phyloP scores from a whole-genome alignment of 176 grass and related monocot genomes.

The Triticum timopheevii region DNA sequence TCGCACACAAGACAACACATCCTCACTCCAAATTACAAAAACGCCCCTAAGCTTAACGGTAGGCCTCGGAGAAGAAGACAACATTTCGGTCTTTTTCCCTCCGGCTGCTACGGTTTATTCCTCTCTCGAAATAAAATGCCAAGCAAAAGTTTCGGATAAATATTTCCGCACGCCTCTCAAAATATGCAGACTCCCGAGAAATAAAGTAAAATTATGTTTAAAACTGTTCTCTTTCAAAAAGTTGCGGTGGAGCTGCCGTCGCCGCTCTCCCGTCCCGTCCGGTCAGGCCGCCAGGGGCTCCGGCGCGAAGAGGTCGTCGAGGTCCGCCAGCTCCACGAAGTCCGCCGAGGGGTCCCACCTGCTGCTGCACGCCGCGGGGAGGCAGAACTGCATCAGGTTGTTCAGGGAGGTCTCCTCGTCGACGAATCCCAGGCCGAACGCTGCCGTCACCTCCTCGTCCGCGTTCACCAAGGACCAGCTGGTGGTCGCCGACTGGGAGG shows the following conservation, averaged over 20 bases:
- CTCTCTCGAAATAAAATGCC: not conserved
- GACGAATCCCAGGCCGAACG: not conserved
- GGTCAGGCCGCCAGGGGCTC: not conserved
- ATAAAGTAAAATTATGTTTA: not conserved
- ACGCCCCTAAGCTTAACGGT: not conserved
- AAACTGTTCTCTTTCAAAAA: conserved; percentile 5
- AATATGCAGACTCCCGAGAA: not conserved
- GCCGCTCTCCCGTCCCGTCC: not conserved
- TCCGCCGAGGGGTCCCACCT: not conserved
- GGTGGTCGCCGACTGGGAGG: not conserved
- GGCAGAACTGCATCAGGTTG: not conserved
- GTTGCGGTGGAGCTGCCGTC: not conserved
- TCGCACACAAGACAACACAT: not conserved
- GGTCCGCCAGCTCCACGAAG: conserved; percentile 37
- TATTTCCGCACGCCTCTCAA: not conserved
- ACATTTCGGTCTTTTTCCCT: not conserved
- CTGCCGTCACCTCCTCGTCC: not conserved
- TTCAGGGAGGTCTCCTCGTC: not conserved
- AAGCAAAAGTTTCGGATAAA: not conserved
- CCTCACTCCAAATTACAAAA: not conserved
- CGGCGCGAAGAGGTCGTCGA: conserved; percentile 43
- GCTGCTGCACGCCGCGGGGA: not conserved
- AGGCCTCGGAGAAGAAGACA: not conserved
- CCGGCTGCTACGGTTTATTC: not conserved
- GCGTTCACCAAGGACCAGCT: conserved; percentile 4